Percentiles rank a stretch among this genome's conserved stretches.
These are phyloP conservation scores for Penicillium parvum DNA, from an alignment of 495 filamentous ascomycete species.

Conservation along the genomic window DNA sequence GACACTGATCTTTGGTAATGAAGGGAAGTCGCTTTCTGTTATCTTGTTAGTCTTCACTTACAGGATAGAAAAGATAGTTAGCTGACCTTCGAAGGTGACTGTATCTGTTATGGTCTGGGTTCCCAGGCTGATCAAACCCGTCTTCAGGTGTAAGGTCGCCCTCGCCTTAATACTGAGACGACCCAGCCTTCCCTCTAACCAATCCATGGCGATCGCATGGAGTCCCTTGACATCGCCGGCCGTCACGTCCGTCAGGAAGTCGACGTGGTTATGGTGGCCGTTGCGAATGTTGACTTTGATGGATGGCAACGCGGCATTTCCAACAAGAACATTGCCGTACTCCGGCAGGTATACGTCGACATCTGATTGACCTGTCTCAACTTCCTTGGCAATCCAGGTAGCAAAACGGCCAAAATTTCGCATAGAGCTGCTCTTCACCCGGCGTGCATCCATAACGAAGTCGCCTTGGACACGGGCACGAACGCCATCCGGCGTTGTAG, in stretches of 20 bases:
- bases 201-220: constrained; percentile 78
- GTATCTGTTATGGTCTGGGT: constrained; percentile 66
- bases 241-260: constrained; percentile 69
- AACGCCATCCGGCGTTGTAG: constrained; percentile 72
- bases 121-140: constrained; percentile 73
- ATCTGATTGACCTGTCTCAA: constrained; percentile 63
- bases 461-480: constrained; percentile 73
- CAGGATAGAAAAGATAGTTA: constrained; percentile 15
- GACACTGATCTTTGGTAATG: constrained; percentile 73
- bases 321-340: constrained; percentile 72
- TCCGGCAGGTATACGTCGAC: constrained; percentile 80
- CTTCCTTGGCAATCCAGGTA: constrained; percentile 75
- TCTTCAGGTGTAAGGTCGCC: constrained; percentile 64
- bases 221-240: constrained; percentile 76
- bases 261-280: constrained; percentile 67
- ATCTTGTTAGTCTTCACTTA: constrained; percentile 11
- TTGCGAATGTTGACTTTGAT: constrained; percentile 71
- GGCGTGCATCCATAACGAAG: constrained; percentile 70
- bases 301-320: constrained; percentile 67
- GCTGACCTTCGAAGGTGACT: constrained; percentile 75
- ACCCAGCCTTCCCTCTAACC: constrained; percentile 71
- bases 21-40: constrained; percentile 61
- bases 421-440: constrained; percentile 64
- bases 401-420: constrained; percentile 69
- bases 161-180: constrained; percentile 64